phyloP scores from a whole-genome alignment of 768 basidiomycete species.

The Mycena olivaceomarginata region DNA sequence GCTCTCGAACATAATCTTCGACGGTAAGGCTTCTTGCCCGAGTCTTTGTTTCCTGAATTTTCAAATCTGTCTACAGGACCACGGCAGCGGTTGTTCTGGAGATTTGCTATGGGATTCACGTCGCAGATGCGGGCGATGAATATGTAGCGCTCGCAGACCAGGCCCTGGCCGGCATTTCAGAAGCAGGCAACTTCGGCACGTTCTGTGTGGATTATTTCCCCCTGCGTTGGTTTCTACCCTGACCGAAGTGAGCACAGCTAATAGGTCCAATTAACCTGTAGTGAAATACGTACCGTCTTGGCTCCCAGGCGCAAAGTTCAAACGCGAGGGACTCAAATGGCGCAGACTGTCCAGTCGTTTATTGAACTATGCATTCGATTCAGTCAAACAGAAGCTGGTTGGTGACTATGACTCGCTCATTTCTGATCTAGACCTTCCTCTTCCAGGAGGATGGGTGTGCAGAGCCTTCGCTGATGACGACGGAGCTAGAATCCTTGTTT shows the following conservation, averaged over 20 bases:
- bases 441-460: conserved; percentile 40
- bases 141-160: conserved; percentile 50
- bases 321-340: conserved; percentile 61
- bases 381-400: conserved; percentile 54
- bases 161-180: conserved; percentile 47
- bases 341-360: conserved; percentile 56
- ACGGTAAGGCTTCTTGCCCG: neutral
- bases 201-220: conserved; percentile 47
- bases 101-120: conserved; percentile 47
- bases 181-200: conserved; percentile 44
- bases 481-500: conserved; percentile 42
- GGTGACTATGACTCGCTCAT: conserved; percentile 31
- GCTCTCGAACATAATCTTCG: conserved; percentile 28
- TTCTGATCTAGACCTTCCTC: neutral
- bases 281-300: conserved; percentile 67
- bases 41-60: neutral
- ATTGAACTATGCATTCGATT: conserved; percentile 58
- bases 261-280: conserved; percentile 30
- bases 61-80: neutral
- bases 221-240: conserved; percentile 5
- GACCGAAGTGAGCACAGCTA: neutral
- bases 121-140: conserved; percentile 48
- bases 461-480: conserved; percentile 45
- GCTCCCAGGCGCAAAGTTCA: conserved; percentile 69
- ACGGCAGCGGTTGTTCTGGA: conserved; percentile 44